Evolutionary conservation across 2,329 filamentous ascomycete species (phyloP).

Genomic region (Didymella glomerata): DNA sequence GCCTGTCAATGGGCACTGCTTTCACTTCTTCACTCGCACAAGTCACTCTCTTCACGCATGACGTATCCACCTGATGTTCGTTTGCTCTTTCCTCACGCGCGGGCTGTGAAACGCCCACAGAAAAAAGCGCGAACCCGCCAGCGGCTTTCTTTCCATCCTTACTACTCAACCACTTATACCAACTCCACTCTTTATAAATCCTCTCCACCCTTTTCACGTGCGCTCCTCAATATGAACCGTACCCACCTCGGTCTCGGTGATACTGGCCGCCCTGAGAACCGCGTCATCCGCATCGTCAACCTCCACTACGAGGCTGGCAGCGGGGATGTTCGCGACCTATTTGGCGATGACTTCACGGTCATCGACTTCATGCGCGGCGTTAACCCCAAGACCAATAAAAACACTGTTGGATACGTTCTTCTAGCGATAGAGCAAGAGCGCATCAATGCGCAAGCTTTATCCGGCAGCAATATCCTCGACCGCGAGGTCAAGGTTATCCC

Average conservation of each 20-base stretch:
- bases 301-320: not conserved
- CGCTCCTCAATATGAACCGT: not conserved
- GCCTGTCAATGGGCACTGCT: not conserved
- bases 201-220: no score
- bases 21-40: constrained; percentile 1
- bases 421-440: constrained; percentile 3
- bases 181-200: not conserved
- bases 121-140: not conserved
- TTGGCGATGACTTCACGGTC: not conserved
- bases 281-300: constrained; percentile 8
- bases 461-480: not conserved
- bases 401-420: constrained; percentile 3
- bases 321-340: not conserved
- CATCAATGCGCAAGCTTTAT: constrained; percentile 1
- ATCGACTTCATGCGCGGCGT: constrained; percentile 1
- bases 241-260: not conserved
- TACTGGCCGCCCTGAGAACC: constrained; percentile 1
- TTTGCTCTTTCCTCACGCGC: constrained; percentile 1
- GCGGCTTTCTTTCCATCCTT: not conserved
- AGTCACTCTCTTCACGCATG: not conserved
- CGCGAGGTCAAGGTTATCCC: not conserved
- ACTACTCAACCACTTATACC: not conserved
- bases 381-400: constrained; percentile 3
- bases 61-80: not conserved
- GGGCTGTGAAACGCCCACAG: no score